A percentile compares a stretch with the other conserved stretches of the same genome.
Conservation (phyloP, 106 monocot genomes). For the Platanthera guangdongensis region DNA sequence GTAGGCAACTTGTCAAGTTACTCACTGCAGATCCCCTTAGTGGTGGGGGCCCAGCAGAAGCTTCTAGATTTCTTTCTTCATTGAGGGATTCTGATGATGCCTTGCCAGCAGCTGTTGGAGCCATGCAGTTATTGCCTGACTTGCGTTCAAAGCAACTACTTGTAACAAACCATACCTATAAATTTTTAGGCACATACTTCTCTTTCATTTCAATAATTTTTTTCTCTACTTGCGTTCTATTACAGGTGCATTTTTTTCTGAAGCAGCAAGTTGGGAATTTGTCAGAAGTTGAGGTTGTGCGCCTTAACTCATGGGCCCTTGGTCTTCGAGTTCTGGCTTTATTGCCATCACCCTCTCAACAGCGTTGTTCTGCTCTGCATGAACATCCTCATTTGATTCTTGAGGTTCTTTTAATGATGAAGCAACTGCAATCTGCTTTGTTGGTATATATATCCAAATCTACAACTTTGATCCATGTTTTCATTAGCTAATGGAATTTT, state of each 20-base stretch:
- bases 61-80: constrained; percentile 89
- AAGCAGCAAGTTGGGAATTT: constrained; percentile 71
- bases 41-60: constrained; percentile 92
- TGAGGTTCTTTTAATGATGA: constrained; percentile 95
- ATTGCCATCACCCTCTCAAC: constrained; percentile 82
- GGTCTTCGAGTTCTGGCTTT: constrained; percentile 79
- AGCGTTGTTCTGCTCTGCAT: constrained; percentile 82
- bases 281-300: constrained; percentile 51
- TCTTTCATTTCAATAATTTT: not conserved
- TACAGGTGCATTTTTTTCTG: constrained; percentile 87
- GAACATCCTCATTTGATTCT: constrained; percentile 92
- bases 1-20: constrained; percentile 87
- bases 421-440: constrained; percentile 87
- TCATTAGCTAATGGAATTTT: not conserved
- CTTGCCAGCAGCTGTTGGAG: constrained; percentile 87
- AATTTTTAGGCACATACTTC: not conserved
- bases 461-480: not conserved
- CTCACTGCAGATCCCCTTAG: constrained; percentile 83
- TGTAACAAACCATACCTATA: constrained; percentile 22
- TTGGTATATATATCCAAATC: constrained; percentile 37
- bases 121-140: constrained; percentile 87
- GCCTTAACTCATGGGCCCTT: constrained; percentile 87
- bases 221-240: not conserved
- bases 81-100: constrained; percentile 87
- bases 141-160: constrained; percentile 92